These are phyloP conservation scores for Coniochaeta pulveracea DNA, from an alignment of 2,329 filamentous ascomycete species.

Conservation along the genomic window DNA sequence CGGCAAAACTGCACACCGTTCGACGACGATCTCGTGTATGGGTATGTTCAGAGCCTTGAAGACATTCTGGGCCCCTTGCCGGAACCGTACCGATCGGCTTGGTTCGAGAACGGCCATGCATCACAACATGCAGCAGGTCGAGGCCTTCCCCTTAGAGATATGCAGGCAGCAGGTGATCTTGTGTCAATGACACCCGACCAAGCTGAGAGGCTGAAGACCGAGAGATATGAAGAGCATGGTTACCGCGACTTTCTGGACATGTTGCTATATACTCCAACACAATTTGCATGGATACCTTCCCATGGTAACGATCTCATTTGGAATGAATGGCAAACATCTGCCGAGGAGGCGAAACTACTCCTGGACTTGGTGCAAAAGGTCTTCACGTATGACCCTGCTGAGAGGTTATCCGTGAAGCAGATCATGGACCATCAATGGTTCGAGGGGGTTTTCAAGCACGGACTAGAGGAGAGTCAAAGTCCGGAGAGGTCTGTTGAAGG, in stretches of 20 bases:
- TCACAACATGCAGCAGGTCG: background rate
- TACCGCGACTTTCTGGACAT: background rate
- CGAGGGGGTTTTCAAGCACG: background rate
- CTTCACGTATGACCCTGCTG: slow-evolving; percentile 5
- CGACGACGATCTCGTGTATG: background rate
- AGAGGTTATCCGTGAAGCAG: slow-evolving; percentile 4
- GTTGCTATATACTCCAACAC: background rate
- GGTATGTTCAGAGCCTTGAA: background rate
- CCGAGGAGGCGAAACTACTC: slow-evolving; percentile 1
- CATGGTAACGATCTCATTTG: background rate
- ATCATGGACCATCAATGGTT: slow-evolving; percentile 8
- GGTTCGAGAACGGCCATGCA: background rate
- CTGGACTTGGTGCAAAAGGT: slow-evolving; percentile 5
- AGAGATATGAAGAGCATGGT: background rate
- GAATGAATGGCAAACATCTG: background rate
- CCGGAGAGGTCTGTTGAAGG: too few relatives aligned
- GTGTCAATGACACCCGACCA: background rate
- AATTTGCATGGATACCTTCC: background rate
- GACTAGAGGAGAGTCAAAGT: too few relatives aligned
- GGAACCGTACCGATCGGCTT: background rate
- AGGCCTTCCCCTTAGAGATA: background rate
- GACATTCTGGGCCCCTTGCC: slow-evolving; percentile 7
- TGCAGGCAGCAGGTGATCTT: background rate
- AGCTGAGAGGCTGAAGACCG: background rate
- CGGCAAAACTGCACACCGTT: background rate